phyloP scores from a whole-genome alignment of 2,329 filamentous ascomycete genomes.

The Rutstroemia sp. region DNA sequence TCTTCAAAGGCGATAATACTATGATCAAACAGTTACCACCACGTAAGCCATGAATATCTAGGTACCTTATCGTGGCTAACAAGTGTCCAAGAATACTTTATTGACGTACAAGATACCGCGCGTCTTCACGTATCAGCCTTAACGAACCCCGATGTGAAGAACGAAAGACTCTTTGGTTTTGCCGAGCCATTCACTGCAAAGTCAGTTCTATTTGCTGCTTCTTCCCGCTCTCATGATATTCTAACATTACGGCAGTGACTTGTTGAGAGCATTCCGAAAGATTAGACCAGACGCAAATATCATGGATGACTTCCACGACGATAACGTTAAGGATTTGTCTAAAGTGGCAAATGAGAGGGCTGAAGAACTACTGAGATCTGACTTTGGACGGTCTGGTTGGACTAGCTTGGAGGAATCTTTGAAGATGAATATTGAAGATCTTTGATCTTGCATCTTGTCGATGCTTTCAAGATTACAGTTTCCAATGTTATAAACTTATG shows the following conservation, averaged over 20 bases:
- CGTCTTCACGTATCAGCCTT: conserved; percentile 27
- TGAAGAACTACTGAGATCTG: conserved; percentile 15
- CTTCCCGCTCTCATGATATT: neutral
- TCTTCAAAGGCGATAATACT: conserved; percentile 21
- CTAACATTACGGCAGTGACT: neutral
- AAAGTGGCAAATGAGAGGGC: conserved; percentile 17
- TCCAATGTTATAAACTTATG: no score
- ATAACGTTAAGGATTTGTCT: conserved; percentile 16
- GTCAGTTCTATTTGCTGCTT: neutral
- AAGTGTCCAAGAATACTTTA: conserved; percentile 27
- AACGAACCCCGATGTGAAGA: conserved; percentile 23
- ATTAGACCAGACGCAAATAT: conserved; percentile 21
- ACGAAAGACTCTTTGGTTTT: conserved; percentile 26
- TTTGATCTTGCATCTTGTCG: neutral
- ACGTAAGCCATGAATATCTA: neutral
- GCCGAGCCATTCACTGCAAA: conserved; percentile 17
- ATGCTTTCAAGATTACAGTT: no score
- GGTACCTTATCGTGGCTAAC: neutral
- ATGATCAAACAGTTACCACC: neutral
- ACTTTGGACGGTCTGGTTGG: conserved; percentile 8
- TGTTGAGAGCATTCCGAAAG: conserved; percentile 21
- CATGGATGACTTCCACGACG: conserved; percentile 17
- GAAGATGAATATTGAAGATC: conserved; percentile 1
- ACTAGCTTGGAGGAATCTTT: conserved; percentile 6
- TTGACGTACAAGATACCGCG: conserved; percentile 26